Evolutionary conservation across 352 stramenopile genomes (phyloP).

Genomic region (Pelagophyceae sp.): DNA sequence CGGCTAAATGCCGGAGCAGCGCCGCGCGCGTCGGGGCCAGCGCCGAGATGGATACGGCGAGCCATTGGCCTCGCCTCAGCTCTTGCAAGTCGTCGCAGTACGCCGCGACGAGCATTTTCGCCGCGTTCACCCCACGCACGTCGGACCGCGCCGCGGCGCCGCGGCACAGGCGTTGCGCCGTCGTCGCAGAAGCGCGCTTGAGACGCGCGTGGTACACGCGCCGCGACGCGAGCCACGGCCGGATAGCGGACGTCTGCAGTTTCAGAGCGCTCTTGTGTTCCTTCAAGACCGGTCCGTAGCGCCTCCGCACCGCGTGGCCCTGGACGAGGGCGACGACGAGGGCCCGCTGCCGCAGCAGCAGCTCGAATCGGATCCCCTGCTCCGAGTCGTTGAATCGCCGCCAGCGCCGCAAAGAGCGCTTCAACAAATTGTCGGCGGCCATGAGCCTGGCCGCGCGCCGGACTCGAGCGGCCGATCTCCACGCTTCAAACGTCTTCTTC

Average conservation of each 20-base stretch:
- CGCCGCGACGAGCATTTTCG: not conserved
- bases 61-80: not conserved
- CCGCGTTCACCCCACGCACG: not conserved
- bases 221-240: not conserved
- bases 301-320: not conserved
- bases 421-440: not conserved
- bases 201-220: not conserved
- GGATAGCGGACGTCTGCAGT: not conserved
- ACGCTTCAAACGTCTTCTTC: not conserved
- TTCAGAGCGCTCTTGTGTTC: not conserved
- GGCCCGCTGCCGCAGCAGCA: not conserved
- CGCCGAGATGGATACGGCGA: not conserved
- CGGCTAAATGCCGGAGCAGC: not conserved
- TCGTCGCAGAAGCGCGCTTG: not conserved
- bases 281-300: not conserved
- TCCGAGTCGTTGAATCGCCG: too few species aligned
- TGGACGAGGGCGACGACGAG: not conserved
- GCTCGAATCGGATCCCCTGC: not conserved
- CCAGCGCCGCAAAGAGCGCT: not conserved
- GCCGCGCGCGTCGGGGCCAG: not conserved
- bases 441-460: not conserved
- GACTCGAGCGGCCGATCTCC: not conserved
- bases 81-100: not conserved
- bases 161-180: not conserved
- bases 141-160: not conserved